Percentiles rank a stretch among this genome's conserved stretches.
Evolutionary conservation across 805 yeast species (phyloP).

Genomic region (Myxozyma melibiosi): DNA sequence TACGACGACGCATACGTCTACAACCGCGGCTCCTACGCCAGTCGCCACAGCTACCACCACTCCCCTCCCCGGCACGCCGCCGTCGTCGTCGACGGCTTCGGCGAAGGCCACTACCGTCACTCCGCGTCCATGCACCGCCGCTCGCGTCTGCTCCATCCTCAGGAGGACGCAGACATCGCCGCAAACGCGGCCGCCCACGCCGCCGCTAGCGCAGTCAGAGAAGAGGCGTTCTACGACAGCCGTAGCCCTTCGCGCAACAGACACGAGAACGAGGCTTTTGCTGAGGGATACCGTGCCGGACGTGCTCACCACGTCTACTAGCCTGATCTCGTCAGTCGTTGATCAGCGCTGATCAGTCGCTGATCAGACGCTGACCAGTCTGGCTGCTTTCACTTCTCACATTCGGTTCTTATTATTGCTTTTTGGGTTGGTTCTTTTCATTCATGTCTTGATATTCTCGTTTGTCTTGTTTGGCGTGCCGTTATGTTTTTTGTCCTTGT

Average conservation of each 20-base stretch:
- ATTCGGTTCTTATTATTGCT: too few relatives aligned
- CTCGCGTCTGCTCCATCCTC: not conserved
- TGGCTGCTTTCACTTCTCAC: too few relatives aligned
- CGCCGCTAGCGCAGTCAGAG: constrained; percentile 2
- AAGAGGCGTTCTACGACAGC: not conserved
- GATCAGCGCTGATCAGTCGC: too few relatives aligned
- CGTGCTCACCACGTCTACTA: not conserved
- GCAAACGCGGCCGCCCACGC: constrained; percentile 12
- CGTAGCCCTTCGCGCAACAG: not conserved
- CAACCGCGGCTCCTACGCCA: too few relatives aligned
- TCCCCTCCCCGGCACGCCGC: not conserved
- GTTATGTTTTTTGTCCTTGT: too few relatives aligned
- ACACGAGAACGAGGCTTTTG: constrained; percentile 3
- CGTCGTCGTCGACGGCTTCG: not conserved
- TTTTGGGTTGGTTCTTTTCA: too few relatives aligned
- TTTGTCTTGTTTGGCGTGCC: too few relatives aligned
- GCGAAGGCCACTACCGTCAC: not conserved
- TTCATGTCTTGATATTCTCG: too few relatives aligned
- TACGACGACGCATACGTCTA: constrained; percentile 4
- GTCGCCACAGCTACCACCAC: not conserved
- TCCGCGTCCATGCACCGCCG: not conserved
- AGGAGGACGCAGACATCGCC: constrained; percentile 4
- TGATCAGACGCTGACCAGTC: too few relatives aligned
- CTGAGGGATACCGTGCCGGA: constrained; percentile 2
- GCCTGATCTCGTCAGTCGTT: not conserved